Evolutionary conservation across 176 grass and related monocot species (phyloP), one percentile per base, ranked within the genome.

Genomic region (Oryza officinalis): DNA sequence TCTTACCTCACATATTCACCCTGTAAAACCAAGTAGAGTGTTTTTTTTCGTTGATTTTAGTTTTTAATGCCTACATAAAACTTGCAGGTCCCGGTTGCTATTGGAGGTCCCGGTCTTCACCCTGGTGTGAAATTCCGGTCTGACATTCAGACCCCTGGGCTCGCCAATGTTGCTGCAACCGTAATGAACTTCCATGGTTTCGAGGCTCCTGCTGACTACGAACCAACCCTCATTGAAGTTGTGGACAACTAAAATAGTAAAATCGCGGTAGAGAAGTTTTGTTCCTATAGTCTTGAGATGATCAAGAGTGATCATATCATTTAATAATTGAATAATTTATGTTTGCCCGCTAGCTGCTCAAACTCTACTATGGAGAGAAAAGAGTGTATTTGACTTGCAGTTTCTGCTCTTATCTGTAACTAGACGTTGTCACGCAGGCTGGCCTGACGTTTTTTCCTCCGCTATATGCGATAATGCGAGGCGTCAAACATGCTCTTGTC

Each of bases 161-260:
- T 99, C 2, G 96, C 96, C 35, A 99, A 99, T 63, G 93, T 99
- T 9, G 96, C 96, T 0, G 93, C 96, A 15, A 94, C 96, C 8
- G 93, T 99, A 7, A 99, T 99, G 93, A 99, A 99, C 78, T 83
- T 99, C 47, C 96, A 99, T 33, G 96, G 96, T 52, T 94, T 92
- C 54, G 83, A 78, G 84, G 93, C 93, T 25, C 96, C 96, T 72
- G 81, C 46, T 65, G 96, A 99, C 63, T 99, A 99, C 0, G 89
- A 99, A 81, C 23, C 93, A 46, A 98, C 93, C 23, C 93, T 96
- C 45, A 87, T 96, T 68, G 93, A 98, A 87, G 87, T 98, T 14
- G 87, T 79, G 41, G 89, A 85, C 85, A 94, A 92, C 33, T 88
- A 72, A 72, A 84, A 30, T 44, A 86, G 14, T 14, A 40, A 49